Conservation (phyloP, 2,329 filamentous ascomycete species). For the Ceratocystis smalleyi region DNA sequence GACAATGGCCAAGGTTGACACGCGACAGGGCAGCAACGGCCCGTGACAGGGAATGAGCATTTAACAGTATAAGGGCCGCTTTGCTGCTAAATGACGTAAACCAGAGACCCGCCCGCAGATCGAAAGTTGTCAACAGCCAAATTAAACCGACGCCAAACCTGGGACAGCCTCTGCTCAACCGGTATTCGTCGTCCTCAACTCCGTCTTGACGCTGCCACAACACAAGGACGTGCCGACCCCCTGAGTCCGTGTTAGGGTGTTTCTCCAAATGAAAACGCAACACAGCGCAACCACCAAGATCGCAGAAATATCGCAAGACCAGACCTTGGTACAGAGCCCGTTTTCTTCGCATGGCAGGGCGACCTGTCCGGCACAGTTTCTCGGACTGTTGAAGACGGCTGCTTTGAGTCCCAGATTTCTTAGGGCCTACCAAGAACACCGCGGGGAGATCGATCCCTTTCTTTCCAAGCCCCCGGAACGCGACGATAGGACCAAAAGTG, state of each 20-base stretch:
- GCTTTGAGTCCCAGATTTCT: slow-evolving; percentile 54
- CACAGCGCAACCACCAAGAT: too few species aligned
- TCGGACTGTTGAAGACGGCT: slow-evolving; percentile 55
- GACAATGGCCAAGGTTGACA: background rate
- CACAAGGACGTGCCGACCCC: too few species aligned
- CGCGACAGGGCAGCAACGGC: background rate
- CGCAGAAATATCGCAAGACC: too few species aligned
- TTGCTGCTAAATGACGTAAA: background rate
- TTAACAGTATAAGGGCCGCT: background rate
- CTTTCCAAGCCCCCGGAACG: slow-evolving; percentile 85
- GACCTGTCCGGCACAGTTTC: slow-evolving; percentile 39
- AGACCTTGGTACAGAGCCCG: too few species aligned
- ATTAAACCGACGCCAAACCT: background rate
- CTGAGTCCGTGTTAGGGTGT: too few species aligned
- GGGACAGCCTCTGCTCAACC: background rate
- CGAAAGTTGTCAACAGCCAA: background rate
- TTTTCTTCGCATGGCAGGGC: background rate
- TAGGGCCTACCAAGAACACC: slow-evolving; percentile 92
- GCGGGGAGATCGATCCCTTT: slow-evolving; percentile 91
- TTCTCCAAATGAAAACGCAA: too few species aligned
- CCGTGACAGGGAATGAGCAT: background rate
- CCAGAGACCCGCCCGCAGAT: background rate
- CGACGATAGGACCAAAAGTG: slow-evolving; percentile 78
- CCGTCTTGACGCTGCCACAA: too few species aligned
- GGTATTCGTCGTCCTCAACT: too few species aligned